Evolutionary conservation across 257 asterid species (phyloP).

Genomic region (Solanum tacnaense): DNA sequence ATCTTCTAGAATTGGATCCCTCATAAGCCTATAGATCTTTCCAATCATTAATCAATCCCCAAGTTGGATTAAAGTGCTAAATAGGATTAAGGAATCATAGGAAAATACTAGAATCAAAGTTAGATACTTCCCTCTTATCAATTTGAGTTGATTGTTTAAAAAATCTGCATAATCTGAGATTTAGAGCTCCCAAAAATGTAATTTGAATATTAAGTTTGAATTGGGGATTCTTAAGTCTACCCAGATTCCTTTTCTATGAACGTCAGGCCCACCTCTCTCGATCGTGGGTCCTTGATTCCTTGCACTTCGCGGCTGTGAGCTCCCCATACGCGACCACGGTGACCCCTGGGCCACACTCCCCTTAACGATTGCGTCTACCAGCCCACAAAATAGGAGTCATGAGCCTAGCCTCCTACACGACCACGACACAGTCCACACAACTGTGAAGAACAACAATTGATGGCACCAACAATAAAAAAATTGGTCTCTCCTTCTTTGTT

Average conservation of each 20-base stretch:
- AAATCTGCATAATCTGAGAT: no score
- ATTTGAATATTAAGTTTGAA: no score
- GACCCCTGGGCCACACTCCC: not conserved
- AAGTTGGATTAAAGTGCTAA: no score
- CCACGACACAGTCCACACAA: not conserved
- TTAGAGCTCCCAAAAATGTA: no score
- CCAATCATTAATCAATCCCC: not conserved
- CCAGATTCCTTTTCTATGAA: not conserved
- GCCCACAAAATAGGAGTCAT: not conserved
- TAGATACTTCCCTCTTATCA: no score
- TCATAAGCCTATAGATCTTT: not conserved
- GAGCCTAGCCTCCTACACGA: not conserved
- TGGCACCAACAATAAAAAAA: not conserved
- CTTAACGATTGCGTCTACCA: not conserved
- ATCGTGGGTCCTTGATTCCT: not conserved
- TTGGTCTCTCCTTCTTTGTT: not conserved
- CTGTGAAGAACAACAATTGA: not conserved
- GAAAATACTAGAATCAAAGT: no score
- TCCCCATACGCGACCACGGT: not conserved
- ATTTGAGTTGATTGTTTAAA: no score
- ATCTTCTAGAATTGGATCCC: not conserved
- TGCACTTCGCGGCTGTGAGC: not conserved
- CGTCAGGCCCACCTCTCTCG: not conserved
- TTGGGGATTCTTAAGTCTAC: not conserved
- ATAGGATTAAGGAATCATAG: no score